Evolutionary conservation across 2,329 filamentous ascomycete species (phyloP).

Genomic region (Colletotrichum sansevieriae): DNA sequence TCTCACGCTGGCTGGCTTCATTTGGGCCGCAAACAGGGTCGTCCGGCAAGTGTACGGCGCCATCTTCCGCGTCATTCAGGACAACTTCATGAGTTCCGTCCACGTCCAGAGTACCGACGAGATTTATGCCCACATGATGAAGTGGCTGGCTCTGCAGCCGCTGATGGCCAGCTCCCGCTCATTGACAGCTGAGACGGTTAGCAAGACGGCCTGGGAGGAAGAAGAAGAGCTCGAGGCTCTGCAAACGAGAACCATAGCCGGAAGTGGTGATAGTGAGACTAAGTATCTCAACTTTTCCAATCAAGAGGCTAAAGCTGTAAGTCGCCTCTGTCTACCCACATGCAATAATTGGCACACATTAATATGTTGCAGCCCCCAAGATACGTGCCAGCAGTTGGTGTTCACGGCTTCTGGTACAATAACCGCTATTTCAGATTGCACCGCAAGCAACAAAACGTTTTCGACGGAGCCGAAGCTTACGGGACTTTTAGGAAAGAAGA

Average conservation of each 20-base stretch:
- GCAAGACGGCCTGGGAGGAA: constrained; percentile 69
- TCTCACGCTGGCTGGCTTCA: constrained; percentile 58
- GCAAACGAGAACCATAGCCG: constrained; percentile 51
- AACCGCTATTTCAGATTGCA: constrained; percentile 64
- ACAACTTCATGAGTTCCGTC: constrained; percentile 65
- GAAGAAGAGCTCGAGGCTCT: constrained; percentile 60
- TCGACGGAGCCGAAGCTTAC: constrained; percentile 51
- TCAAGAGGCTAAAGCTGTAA: constrained; percentile 64
- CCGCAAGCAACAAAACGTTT: constrained; percentile 59
- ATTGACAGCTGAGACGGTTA: constrained; percentile 68
- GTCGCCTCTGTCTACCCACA: constrained; percentile 39
- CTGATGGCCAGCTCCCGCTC: constrained; percentile 64
- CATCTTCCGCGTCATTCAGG: constrained; percentile 53
- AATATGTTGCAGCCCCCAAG: constrained; percentile 56
- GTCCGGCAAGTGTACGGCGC: constrained; percentile 52
- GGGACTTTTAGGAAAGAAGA: constrained; percentile 64
- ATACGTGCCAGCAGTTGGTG: constrained; percentile 67
- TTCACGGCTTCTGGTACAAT: constrained; percentile 67
- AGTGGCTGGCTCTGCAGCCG: constrained; percentile 68
- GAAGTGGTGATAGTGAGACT: constrained; percentile 50
- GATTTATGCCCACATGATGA: constrained; percentile 70
- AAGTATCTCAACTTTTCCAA: constrained; percentile 71
- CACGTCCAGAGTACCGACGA: constrained; percentile 68
- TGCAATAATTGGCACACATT: background rate
- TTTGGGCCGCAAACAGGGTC: constrained; percentile 61